Evolutionary conservation across 495 filamentous ascomycete species (phyloP).

Genomic region (Lepidopterella palustris): DNA sequence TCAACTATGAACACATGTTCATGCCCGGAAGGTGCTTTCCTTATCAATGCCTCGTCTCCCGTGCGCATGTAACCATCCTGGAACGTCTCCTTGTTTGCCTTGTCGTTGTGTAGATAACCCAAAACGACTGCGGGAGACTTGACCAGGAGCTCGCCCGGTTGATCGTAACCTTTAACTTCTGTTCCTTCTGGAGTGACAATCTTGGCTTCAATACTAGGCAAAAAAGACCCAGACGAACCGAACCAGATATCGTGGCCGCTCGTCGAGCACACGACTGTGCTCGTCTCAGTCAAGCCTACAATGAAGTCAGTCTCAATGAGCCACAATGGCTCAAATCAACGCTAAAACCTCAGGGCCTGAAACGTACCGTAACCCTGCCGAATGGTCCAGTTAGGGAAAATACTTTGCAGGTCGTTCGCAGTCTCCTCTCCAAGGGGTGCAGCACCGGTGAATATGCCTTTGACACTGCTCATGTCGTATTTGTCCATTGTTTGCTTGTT

Average conservation of each 20-base stretch:
- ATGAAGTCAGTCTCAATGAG: not conserved
- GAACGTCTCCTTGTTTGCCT: slow-evolving; percentile 75
- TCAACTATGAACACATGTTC: slow-evolving; percentile 84
- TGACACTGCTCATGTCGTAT: slow-evolving; percentile 68
- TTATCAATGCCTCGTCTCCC: slow-evolving; percentile 75
- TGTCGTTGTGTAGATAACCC: slow-evolving; percentile 80
- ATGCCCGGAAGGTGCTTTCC: slow-evolving; percentile 52
- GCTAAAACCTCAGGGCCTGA: not conserved
- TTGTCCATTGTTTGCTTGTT: slow-evolving; percentile 55
- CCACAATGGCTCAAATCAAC: not conserved
- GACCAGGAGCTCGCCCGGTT: slow-evolving; percentile 73
- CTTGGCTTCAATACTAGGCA: slow-evolving; percentile 61
- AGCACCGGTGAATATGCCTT: slow-evolving; percentile 67
- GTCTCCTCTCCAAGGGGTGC: slow-evolving; percentile 79
- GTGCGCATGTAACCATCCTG: slow-evolving; percentile 74
- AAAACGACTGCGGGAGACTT: slow-evolving; percentile 70
- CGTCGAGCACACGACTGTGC: slow-evolving; percentile 64
- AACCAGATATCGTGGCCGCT: slow-evolving; percentile 60
- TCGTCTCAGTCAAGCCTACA: slow-evolving; percentile 72
- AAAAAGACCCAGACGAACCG: slow-evolving; percentile 66
- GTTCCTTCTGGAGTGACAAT: slow-evolving; percentile 65
- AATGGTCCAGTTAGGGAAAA: slow-evolving; percentile 60
- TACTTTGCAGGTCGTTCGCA: slow-evolving; percentile 55
- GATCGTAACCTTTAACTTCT: slow-evolving; percentile 69
- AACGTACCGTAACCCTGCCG: slow-evolving; percentile 73